A percentile compares a stretch with the other conserved stretches of the same genome.
phyloP scores from a whole-genome alignment of 305 asterid species.

The Ilex paraguariensis region DNA sequence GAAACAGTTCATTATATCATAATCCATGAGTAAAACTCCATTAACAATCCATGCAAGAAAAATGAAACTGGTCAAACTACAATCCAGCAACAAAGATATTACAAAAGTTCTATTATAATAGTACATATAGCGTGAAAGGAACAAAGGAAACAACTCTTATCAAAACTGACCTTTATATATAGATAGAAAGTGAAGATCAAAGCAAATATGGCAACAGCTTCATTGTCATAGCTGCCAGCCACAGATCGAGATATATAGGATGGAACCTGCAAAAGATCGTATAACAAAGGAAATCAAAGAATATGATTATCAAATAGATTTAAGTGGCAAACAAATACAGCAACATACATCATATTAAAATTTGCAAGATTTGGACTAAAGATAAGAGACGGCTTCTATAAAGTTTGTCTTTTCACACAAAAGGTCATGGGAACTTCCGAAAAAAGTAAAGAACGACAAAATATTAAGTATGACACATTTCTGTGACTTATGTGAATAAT shows the following conservation, averaged over 20 bases:
- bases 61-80: slow-evolving; percentile 6
- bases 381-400: too few species aligned
- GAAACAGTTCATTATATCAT: not conserved
- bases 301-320: too few species aligned
- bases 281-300: slow-evolving; percentile 9
- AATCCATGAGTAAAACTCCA: slow-evolving; percentile 2
- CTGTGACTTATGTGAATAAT: too few species aligned
- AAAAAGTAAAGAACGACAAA: too few species aligned
- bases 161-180: slow-evolving; percentile 70
- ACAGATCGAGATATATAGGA: slow-evolving; percentile 98
- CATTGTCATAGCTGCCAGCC: slow-evolving; percentile 99
- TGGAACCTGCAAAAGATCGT: slow-evolving; percentile 61
- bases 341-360: too few species aligned
- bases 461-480: too few species aligned
- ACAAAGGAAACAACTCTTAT: not conserved
- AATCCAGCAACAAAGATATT: too few species aligned
- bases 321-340: too few species aligned
- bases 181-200: slow-evolving; percentile 93
- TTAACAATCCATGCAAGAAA: slow-evolving; percentile 9
- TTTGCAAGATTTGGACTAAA: too few species aligned
- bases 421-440: too few species aligned
- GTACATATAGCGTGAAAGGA: slow-evolving; percentile 6
- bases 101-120: too few species aligned
- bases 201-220: slow-evolving; percentile 99
- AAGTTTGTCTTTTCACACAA: too few species aligned